Conservation (phyloP, 352 stramenopile genomes). For the Stramenopiles sp. region DNA sequence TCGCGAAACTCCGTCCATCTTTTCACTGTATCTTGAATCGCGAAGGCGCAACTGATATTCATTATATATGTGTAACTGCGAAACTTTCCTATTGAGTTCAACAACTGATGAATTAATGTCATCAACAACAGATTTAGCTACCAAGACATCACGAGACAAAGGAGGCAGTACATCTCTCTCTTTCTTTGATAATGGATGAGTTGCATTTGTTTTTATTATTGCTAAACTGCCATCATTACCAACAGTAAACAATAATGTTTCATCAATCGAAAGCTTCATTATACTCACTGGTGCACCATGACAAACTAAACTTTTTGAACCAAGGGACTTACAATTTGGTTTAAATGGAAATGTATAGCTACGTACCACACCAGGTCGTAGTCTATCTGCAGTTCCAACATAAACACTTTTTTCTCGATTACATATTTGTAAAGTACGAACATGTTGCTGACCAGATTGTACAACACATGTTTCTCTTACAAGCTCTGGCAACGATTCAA, state of each 20-base stretch:
- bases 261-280: slow-evolving; percentile 42
- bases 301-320: neutral
- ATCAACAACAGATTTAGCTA: slow-evolving; percentile 51
- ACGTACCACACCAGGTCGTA: too few relatives aligned
- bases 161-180: neutral
- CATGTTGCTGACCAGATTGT: too few relatives aligned
- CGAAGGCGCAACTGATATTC: slow-evolving; percentile 29
- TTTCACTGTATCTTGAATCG: slow-evolving; percentile 28
- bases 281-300: slow-evolving; percentile 24
- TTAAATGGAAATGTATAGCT: too few relatives aligned
- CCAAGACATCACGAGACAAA: slow-evolving; percentile 59
- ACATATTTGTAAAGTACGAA: too few relatives aligned
- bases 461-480: too few relatives aligned
- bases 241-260: slow-evolving; percentile 43
- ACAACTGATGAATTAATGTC: slow-evolving; percentile 44
- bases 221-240: slow-evolving; percentile 45
- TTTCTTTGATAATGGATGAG: slow-evolving; percentile 13
- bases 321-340: too few relatives aligned
- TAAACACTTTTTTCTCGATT: too few relatives aligned
- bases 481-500: too few relatives aligned
- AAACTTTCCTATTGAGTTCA: slow-evolving; percentile 51
- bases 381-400: too few relatives aligned
- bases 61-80: slow-evolving; percentile 44
- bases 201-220: slow-evolving; percentile 23
- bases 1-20: slow-evolving; percentile 16